phyloP scores from a whole-genome alignment of 2,329 filamentous ascomycete species.

The Teratosphaeriaceae sp. region DNA sequence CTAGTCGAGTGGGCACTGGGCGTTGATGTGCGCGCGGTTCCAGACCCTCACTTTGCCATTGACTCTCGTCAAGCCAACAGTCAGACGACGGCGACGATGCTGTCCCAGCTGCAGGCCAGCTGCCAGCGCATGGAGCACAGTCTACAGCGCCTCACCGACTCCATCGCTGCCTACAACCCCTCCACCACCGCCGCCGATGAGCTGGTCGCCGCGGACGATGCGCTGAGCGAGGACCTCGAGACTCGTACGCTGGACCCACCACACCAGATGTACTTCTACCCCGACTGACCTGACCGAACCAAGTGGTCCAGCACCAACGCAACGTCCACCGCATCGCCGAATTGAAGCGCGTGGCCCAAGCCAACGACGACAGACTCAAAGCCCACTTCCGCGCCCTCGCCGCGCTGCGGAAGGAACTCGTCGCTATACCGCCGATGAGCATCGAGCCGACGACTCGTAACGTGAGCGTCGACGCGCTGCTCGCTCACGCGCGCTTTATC shows the following conservation, averaged over 20 bases:
- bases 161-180: slow-evolving; percentile 75
- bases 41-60: background rate
- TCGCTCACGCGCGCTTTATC: slow-evolving; percentile 72
- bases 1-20: too few species aligned
- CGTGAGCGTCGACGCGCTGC: slow-evolving; percentile 65
- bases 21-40: too few species aligned
- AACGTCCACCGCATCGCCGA: slow-evolving; percentile 63
- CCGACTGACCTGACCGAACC: background rate
- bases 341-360: slow-evolving; percentile 58
- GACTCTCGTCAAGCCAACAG: background rate
- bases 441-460: slow-evolving; percentile 34
- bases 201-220: slow-evolving; percentile 62
- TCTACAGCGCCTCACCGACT: slow-evolving; percentile 65
- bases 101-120: slow-evolving; percentile 35
- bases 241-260: slow-evolving; percentile 43
- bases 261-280: background rate
- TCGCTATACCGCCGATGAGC: slow-evolving; percentile 53
- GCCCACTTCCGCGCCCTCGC: slow-evolving; percentile 64
- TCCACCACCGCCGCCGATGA: slow-evolving; percentile 61
- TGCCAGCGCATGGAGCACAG: slow-evolving; percentile 42
- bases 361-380: slow-evolving; percentile 66
- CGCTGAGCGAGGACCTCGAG: slow-evolving; percentile 59
- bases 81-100: slow-evolving; percentile 27
- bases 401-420: slow-evolving; percentile 65
- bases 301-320: slow-evolving; percentile 66